Conservation (phyloP, 371 early-diverging fungal species). For the Neoconidiobolus thromboides region DNA sequence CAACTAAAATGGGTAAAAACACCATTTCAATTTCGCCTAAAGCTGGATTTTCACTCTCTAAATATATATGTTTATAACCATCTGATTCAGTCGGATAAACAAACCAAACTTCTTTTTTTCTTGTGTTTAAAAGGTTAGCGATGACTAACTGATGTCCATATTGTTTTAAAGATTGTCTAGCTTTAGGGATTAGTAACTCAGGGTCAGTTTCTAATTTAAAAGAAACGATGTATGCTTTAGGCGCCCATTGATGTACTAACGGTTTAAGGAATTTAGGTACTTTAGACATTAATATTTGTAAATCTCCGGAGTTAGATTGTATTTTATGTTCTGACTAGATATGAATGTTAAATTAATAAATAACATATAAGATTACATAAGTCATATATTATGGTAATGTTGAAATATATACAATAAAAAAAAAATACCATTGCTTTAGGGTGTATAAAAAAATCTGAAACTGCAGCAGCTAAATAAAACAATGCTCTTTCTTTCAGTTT, state of each 20-base stretch:
- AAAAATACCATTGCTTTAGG: slow-evolving; percentile 54
- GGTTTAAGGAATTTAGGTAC: slow-evolving; percentile 93
- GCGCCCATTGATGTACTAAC: slow-evolving; percentile 80
- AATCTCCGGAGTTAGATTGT: slow-evolving; percentile 68
- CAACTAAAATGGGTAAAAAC: no score
- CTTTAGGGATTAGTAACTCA: slow-evolving; percentile 54
- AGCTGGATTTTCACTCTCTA: no score
- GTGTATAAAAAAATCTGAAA: slow-evolving; percentile 94
- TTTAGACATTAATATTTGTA: slow-evolving; percentile 74
- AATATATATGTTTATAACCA: no score
- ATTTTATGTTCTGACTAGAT: slow-evolving; percentile 80
- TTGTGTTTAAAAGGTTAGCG: slow-evolving; percentile 75
- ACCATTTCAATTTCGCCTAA: no score
- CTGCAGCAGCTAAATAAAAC: slow-evolving; percentile 96
- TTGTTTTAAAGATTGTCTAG: slow-evolving; percentile 49
- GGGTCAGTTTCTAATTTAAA: slow-evolving; percentile 97
- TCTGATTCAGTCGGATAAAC: slow-evolving; percentile 11
- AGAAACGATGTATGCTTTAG: slow-evolving; percentile 70
- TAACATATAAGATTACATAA: no score
- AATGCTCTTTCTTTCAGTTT: slow-evolving; percentile 47
- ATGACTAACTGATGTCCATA: slow-evolving; percentile 96
- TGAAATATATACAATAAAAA: background rate
- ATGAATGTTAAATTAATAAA: background rate
- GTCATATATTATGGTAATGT: no score
- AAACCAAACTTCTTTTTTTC: slow-evolving; percentile 69